These are phyloP conservation scores for Gypsophila paniculata DNA, from an alignment of 179 eudicot species.

Conservation along the genomic window DNA sequence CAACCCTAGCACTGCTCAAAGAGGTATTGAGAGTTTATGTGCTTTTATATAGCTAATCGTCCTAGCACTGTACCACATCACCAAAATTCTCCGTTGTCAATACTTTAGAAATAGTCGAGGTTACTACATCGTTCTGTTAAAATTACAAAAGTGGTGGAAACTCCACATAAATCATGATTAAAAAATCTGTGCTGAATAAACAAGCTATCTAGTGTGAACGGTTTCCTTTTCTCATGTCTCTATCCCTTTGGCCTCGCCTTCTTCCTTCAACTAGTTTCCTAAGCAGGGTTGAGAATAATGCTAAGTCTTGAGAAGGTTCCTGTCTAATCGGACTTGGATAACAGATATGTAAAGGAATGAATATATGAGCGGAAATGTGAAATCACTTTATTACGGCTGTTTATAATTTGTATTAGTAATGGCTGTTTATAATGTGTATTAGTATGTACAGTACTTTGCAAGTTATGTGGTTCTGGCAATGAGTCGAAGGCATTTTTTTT, in stretches of 20 bases:
- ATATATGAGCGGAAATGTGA: neutral
- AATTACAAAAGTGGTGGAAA: neutral
- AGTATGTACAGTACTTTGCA: neutral
- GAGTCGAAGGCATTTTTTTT: neutral
- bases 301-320: neutral
- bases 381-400: neutral
- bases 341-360: neutral
- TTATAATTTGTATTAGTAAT: neutral
- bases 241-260: neutral
- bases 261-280: neutral
- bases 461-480: neutral
- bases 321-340: neutral
- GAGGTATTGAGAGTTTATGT: conserved; percentile 41
- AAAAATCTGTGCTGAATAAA: neutral
- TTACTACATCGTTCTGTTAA: no score
- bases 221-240: neutral
- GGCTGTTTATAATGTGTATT: neutral
- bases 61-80: neutral
- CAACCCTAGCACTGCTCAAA: conserved; percentile 62
- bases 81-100: neutral
- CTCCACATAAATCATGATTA: neutral
- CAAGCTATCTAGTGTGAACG: no score
- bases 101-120: neutral
- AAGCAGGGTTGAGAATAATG: neutral
- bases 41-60: neutral